These are phyloP conservation scores for Solanum appendiculatum DNA, from an alignment of 257 asterid genomes.

Conservation along the genomic window DNA sequence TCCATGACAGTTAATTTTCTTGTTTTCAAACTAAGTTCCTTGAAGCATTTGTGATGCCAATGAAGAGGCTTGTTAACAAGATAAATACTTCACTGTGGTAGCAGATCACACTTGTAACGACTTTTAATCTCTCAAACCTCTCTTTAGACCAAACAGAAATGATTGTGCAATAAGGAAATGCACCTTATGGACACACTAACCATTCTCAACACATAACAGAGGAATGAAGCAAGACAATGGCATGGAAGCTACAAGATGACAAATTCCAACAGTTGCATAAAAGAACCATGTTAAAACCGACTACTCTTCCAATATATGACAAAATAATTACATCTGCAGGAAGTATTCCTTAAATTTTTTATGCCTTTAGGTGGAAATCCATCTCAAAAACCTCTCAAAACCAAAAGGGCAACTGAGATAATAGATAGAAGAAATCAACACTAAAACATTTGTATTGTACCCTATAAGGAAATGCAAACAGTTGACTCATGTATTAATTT, in stretches of 20 bases:
- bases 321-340: not conserved
- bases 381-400: not conserved
- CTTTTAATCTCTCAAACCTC: not conserved
- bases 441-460: not conserved
- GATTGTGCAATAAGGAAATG: not conserved
- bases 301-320: not conserved
- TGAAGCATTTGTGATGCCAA: not conserved
- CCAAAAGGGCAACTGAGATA: not conserved
- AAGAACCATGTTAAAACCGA: not conserved
- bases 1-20: not conserved
- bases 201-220: not conserved
- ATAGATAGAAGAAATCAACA: not conserved
- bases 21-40: not conserved
- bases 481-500: not conserved
- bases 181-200: not conserved
- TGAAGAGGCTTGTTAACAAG: not conserved
- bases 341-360: not conserved
- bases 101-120: not conserved
- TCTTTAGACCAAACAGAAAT: not conserved
- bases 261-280: not conserved
- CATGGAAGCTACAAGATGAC: not conserved
- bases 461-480: not conserved
- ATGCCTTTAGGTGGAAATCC: not conserved
- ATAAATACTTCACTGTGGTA: not conserved
- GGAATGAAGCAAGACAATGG: not conserved